These are phyloP conservation scores for Penicillium sp. DNA, from an alignment of 2,329 filamentous ascomycete species.

Conservation along the genomic window DNA sequence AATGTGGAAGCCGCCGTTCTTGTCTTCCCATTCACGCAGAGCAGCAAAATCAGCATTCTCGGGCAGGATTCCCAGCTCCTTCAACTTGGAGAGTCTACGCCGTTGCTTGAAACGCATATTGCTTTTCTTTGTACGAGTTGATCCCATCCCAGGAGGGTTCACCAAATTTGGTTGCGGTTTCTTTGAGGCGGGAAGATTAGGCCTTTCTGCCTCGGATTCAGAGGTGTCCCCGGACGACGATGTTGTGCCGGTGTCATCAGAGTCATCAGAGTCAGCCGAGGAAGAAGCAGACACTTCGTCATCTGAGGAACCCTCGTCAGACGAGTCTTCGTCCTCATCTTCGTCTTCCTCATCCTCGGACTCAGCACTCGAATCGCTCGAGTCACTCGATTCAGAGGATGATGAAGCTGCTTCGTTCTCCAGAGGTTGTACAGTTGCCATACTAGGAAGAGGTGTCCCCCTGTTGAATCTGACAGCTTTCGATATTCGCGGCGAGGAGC, in stretches of 20 bases:
- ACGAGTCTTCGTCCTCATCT: slow-evolving; percentile 4
- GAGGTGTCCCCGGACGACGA: slow-evolving; percentile 22
- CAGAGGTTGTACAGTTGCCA: no score
- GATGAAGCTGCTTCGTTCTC: neutral
- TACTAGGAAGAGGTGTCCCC: neutral
- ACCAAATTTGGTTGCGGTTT: slow-evolving; percentile 11
- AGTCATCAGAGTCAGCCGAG: slow-evolving; percentile 16
- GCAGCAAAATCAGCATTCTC: slow-evolving; percentile 47
- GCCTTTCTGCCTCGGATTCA: slow-evolving; percentile 32
- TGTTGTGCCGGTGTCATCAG: slow-evolving; percentile 3
- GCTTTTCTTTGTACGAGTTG: slow-evolving; percentile 46
- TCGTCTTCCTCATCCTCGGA: slow-evolving; percentile 9
- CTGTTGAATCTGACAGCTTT: slow-evolving; percentile 33
- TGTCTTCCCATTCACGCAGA: slow-evolving; percentile 36
- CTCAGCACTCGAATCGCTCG: slow-evolving; percentile 27
- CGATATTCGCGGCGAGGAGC: slow-evolving; percentile 22
- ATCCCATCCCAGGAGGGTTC: slow-evolving; percentile 46
- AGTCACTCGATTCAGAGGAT: slow-evolving; percentile 8
- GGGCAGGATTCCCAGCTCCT: slow-evolving; percentile 49
- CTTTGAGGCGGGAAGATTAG: slow-evolving; percentile 10
- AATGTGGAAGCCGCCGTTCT: slow-evolving; percentile 20
- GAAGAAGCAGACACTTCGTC: slow-evolving; percentile 6
- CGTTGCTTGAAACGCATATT: slow-evolving; percentile 50
- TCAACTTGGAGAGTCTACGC: slow-evolving; percentile 48
- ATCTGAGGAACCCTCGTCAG: slow-evolving; percentile 4